Evolutionary conservation across 352 stramenopile genomes (phyloP), one percentile per base, ranked within the genome.

Genomic region (Pythium phragmiticola): DNA sequence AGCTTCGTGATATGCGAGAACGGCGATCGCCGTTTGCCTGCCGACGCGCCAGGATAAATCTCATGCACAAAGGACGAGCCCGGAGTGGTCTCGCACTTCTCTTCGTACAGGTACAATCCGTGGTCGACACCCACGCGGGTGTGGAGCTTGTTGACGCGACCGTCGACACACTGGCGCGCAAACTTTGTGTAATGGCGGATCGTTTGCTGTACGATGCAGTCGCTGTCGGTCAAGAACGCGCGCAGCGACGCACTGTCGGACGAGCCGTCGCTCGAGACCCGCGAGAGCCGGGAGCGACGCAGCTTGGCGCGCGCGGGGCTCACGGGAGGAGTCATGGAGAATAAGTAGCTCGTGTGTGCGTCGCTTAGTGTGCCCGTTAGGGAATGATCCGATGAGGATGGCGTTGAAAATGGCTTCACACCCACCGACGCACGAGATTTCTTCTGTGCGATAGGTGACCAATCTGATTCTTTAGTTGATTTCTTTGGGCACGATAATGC

Each of bases 171-270:
- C 37, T 73, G 65, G n/a, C 70, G 68, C 59, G 74, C 66, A 39
- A 86, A 87, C 45, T 78, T 68, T 21, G 73, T 58, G 64, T 85
- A 87, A 19, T 77, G 75, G 28, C 74, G 57, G 58, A 81, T 74
- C 2, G 80, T 85, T 63, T 78, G 80, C 45, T 72, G 57, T 39
- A 89, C 69, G 65, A 89, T 84, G 17, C 50, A 65, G 69, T 89
- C 78, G 65, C 76, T 84, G 8, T 76, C 70, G 53, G 33, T 60
- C 33, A 70, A 64, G 48, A 86, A 89, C 56, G 73, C 75, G 4
- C 34, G 58, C 46, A 89, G 43, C 33, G 55, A 65, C 6, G 43
- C 66, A 19, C 36, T 30, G 45, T 50, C 34, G 33, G 60, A 30
- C 13, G 62, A 43, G 9, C 36, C 43, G 14, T 58, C 46, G 36